phyloP scores from a whole-genome alignment of 2,329 filamentous ascomycete genomes.

The Exophiala phaeomuriformis region DNA sequence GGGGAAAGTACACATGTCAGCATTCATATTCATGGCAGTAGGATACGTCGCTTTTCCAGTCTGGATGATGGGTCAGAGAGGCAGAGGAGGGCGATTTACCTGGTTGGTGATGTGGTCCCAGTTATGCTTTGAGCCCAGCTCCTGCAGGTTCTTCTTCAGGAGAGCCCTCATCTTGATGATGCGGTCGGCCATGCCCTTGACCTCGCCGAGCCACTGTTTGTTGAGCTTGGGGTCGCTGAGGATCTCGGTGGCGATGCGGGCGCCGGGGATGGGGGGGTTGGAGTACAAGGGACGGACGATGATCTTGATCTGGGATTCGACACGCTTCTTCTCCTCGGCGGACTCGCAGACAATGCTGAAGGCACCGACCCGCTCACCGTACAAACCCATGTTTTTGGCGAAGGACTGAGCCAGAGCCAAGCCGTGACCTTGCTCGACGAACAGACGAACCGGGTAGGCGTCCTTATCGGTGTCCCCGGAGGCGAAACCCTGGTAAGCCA shows the following conservation, averaged over 20 bases:
- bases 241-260: slow-evolving; percentile 86
- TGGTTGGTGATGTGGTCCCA: slow-evolving; percentile 98
- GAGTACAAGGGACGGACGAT: slow-evolving; percentile 95
- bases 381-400: slow-evolving; percentile 99
- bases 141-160: slow-evolving; percentile 90
- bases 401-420: slow-evolving; percentile 87
- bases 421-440: slow-evolving; percentile 85
- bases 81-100: slow-evolving; percentile 30
- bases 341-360: slow-evolving; percentile 87
- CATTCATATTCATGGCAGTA: neutral
- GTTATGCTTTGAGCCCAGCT: slow-evolving; percentile 90
- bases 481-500: slow-evolving; percentile 98
- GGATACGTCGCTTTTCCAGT: neutral
- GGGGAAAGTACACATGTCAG: slow-evolving; percentile 1
- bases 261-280: slow-evolving; percentile 94
- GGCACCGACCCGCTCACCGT: slow-evolving; percentile 94
- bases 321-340: slow-evolving; percentile 84
- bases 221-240: slow-evolving; percentile 78
- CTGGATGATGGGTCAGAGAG: neutral
- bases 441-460: slow-evolving; percentile 87
- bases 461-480: slow-evolving; percentile 87
- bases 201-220: slow-evolving; percentile 90
- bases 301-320: slow-evolving; percentile 98
- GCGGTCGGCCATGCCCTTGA: slow-evolving; percentile 97
- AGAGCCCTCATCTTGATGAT: slow-evolving; percentile 97